Percentiles rank a stretch among this genome's conserved stretches.
Conservation (phyloP, 1,284 basidiomycete species). For the Coniophora puteana region DNA sequence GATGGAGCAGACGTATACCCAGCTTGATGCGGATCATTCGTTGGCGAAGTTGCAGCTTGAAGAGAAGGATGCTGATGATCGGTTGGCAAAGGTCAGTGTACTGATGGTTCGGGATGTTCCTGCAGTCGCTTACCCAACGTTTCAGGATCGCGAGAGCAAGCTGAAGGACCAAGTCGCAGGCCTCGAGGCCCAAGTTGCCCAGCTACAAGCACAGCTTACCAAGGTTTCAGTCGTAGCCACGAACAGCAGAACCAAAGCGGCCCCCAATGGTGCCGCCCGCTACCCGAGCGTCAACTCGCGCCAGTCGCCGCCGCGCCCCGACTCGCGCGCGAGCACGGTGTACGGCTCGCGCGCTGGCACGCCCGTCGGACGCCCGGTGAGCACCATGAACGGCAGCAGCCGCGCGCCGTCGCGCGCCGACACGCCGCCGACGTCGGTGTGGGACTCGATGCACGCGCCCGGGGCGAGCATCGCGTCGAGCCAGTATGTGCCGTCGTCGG, state of each 20-base stretch:
- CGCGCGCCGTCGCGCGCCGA: slow-evolving; percentile 31
- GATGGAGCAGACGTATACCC: slow-evolving; percentile 56
- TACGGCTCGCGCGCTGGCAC: slow-evolving; percentile 44
- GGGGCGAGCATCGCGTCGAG: slow-evolving; percentile 25
- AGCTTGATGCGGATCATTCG: slow-evolving; percentile 67
- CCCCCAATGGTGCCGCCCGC: slow-evolving; percentile 28
- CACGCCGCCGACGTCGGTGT: slow-evolving; percentile 56
- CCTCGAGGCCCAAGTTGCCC: slow-evolving; percentile 60
- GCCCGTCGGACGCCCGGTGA: slow-evolving; percentile 30
- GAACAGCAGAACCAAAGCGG: slow-evolving; percentile 29
- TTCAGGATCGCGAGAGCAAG: slow-evolving; percentile 68
- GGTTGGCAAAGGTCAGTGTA: slow-evolving; percentile 53
- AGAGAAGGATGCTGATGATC: slow-evolving; percentile 66
- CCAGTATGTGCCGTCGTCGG: slow-evolving; percentile 11
- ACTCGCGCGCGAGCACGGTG: slow-evolving; percentile 65
- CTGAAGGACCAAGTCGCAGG: slow-evolving; percentile 60
- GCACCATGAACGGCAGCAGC: slow-evolving; percentile 25
- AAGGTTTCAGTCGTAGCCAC: slow-evolving; percentile 28
- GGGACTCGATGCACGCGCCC: slow-evolving; percentile 76
- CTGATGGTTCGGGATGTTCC: slow-evolving; percentile 3
- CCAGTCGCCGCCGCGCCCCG: slow-evolving; percentile 53
- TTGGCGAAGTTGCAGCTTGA: slow-evolving; percentile 67
- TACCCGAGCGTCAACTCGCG: slow-evolving; percentile 26
- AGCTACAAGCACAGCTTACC: slow-evolving; percentile 57
- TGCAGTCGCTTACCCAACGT: slow-evolving; percentile 7